Conservation (phyloP, 2,329 filamentous ascomycete genomes). For the Ophiostoma australiae region DNA sequence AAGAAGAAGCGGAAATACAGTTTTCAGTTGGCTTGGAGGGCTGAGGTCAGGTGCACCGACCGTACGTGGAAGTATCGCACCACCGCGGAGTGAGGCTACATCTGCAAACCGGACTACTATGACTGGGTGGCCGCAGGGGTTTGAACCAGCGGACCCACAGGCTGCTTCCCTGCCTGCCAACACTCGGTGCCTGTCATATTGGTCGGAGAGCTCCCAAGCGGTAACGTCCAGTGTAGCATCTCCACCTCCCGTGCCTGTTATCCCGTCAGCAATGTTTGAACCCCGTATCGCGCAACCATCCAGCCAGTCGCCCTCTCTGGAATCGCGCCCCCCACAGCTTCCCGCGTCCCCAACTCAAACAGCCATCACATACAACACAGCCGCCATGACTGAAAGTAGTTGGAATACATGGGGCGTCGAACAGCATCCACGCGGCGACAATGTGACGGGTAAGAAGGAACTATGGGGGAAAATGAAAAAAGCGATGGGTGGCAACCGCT, state of each 20-base stretch:
- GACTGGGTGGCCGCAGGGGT: slow-evolving; percentile 1
- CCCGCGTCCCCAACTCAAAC: neutral
- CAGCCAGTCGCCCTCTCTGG: neutral
- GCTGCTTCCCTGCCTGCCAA: neutral
- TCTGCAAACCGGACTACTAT: neutral
- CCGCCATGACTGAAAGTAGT: neutral
- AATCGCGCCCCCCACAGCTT: neutral
- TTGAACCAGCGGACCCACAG: slow-evolving; percentile 7
- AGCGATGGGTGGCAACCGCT: neutral
- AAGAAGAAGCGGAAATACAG: neutral
- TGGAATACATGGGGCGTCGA: slow-evolving; percentile 11
- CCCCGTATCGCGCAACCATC: neutral
- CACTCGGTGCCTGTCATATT: neutral
- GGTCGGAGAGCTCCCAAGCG: slow-evolving; percentile 3
- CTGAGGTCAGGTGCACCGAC: slow-evolving; percentile 1
- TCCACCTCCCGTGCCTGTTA: neutral
- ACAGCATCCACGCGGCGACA: neutral
- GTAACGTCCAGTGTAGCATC: neutral
- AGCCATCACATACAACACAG: neutral
- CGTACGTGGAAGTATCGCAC: slow-evolving; percentile 8
- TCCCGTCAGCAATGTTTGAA: neutral
- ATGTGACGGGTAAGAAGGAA: neutral
- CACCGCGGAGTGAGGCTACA: neutral
- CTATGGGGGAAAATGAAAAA: neutral
- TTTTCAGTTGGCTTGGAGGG: slow-evolving; percentile 9